phyloP scores from a whole-genome alignment of 352 stramenopile species.

The Pelagophyceae sp. region DNA sequence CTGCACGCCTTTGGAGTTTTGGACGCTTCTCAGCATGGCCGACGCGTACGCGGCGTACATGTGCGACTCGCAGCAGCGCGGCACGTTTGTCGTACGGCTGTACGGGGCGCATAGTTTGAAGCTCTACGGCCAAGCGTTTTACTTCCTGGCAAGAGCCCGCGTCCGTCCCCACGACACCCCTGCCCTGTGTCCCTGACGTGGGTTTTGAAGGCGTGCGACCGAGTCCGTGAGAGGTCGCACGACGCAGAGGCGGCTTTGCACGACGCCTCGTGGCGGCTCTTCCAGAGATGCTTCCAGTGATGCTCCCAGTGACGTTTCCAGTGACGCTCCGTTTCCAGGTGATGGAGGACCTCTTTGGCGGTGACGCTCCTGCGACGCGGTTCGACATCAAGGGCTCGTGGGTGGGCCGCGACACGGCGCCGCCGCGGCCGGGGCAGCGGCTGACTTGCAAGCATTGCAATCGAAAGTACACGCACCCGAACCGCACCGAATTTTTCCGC shows the following conservation, averaged over 20 bases:
- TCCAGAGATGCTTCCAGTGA: too few relatives aligned
- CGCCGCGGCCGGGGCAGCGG: neutral
- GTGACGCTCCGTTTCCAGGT: too few relatives aligned
- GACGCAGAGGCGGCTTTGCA: too few relatives aligned
- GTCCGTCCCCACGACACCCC: too few relatives aligned
- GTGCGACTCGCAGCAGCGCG: constrained; percentile 31
- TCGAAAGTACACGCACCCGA: constrained; percentile 4
- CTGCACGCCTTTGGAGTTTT: constrained; percentile 41
- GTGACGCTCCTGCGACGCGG: neutral
- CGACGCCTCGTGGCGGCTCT: too few relatives aligned
- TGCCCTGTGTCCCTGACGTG: too few relatives aligned
- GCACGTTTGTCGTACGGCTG: constrained; percentile 21
- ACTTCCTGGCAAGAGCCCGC: too few relatives aligned
- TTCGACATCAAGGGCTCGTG: constrained; percentile 27
- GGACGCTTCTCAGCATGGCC: constrained; percentile 41
- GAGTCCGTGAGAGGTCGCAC: too few relatives aligned
- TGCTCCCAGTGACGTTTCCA: too few relatives aligned
- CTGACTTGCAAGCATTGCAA: constrained; percentile 1
- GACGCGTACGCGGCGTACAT: constrained; percentile 45
- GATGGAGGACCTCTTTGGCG: constrained; percentile 17
- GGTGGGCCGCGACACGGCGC: neutral
- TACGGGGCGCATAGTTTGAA: neutral
- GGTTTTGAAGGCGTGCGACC: too few relatives aligned
- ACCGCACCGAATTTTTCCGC: too few relatives aligned
- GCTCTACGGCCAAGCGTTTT: neutral